Evolutionary conservation across 495 filamentous ascomycete genomes (phyloP).

Genomic region (Neurospora pannonica): DNA sequence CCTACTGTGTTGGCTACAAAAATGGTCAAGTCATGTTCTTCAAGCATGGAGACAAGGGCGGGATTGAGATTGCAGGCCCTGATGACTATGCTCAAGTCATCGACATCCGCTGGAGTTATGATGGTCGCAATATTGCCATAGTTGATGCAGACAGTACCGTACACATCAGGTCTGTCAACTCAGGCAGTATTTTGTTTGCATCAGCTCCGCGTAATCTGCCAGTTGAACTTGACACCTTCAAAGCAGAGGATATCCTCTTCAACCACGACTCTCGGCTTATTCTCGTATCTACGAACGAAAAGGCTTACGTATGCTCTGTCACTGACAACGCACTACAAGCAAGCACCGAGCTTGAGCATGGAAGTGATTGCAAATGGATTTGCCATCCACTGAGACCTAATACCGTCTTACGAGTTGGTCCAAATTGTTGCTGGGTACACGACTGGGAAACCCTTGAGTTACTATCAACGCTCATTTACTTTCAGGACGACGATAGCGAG

Average conservation of each 20-base stretch:
- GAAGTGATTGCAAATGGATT: neutral
- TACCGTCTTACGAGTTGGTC: neutral
- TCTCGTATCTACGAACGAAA: neutral
- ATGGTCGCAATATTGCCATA: neutral
- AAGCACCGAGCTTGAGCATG: neutral
- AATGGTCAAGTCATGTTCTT: neutral
- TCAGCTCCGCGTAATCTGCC: neutral
- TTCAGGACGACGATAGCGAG: neutral
- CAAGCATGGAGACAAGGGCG: neutral
- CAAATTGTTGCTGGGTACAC: neutral
- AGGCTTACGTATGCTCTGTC: neutral
- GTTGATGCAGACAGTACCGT: neutral
- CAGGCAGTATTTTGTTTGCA: neutral
- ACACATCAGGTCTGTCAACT: neutral
- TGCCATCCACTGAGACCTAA: neutral
- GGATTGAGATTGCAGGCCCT: neutral
- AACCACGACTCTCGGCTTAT: neutral
- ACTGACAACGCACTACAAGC: neutral
- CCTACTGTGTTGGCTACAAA: neutral
- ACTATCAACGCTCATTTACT: neutral
- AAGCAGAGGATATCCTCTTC: neutral
- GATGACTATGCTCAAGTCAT: neutral
- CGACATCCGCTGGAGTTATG: neutral
- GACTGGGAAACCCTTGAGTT: neutral
- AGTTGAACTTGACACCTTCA: neutral